These are phyloP conservation scores for Fusarium siculi DNA, from an alignment of 2,329 filamentous ascomycete species.

Conservation along the genomic window DNA sequence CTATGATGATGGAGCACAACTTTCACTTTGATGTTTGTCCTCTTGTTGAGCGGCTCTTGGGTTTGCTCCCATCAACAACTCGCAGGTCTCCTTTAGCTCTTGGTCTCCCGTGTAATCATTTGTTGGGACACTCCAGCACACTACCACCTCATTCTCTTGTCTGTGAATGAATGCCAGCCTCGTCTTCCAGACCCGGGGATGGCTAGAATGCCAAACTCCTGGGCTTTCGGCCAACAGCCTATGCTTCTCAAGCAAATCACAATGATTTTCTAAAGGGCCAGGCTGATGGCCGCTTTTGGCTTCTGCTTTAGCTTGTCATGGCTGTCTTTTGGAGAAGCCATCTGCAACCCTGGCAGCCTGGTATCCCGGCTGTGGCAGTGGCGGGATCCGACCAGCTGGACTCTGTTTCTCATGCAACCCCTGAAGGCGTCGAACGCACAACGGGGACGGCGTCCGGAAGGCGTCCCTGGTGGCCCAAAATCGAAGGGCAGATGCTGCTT, in stretches of 20 bases:
- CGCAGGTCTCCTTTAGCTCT: conserved; percentile 22
- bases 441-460: conserved; percentile 42
- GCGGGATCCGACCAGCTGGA: conserved; percentile 41
- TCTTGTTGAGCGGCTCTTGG: background rate
- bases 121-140: conserved; percentile 20
- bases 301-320: conserved; percentile 19
- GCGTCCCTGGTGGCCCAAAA: conserved; percentile 30
- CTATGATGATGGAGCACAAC: background rate
- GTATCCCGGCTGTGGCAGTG: conserved; percentile 36
- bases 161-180: background rate
- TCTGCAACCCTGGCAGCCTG: conserved; percentile 31
- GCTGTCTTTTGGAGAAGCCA: conserved; percentile 30
- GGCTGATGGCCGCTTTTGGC: conserved; percentile 33
- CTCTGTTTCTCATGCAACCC: conserved; percentile 38
- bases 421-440: conserved; percentile 38
- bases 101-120: background rate
- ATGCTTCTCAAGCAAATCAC: conserved; percentile 7
- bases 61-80: background rate
- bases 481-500: conserved; percentile 29
- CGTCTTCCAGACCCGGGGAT: conserved; percentile 22
- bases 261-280: conserved; percentile 11
- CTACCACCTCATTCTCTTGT: conserved; percentile 4
- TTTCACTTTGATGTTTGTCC: conserved; percentile 10
- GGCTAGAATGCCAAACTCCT: conserved; percentile 32
- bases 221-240: background rate